These are phyloP conservation scores for Arctostaphylos glauca DNA, from an alignment of 148 eudicot genomes.

Conservation along the genomic window DNA sequence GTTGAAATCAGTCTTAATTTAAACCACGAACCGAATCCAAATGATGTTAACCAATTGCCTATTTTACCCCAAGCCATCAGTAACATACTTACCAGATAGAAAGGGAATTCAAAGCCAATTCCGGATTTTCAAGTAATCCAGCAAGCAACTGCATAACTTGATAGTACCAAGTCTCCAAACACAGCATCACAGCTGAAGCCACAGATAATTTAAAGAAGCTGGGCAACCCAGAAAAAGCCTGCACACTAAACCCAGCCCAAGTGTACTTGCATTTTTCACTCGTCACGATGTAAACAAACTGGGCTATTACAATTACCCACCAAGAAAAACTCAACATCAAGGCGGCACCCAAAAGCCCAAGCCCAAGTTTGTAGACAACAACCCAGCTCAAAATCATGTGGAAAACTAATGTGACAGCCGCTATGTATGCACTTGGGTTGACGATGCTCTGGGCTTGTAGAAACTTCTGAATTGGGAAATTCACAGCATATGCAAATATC, in stretches of 20 bases:
- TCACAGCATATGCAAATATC: constrained; percentile 26
- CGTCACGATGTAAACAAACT: constrained; percentile 23
- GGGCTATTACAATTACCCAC: constrained; percentile 26
- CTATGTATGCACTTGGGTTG: constrained; percentile 20
- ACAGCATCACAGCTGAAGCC: constrained; percentile 37
- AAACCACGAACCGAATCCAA: too few species aligned
- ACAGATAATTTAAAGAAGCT: constrained; percentile 26
- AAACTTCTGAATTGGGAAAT: constrained; percentile 38
- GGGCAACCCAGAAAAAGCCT: constrained; percentile 30
- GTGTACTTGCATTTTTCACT: constrained; percentile 21
- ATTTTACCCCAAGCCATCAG: too few species aligned
- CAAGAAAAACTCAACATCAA: constrained; percentile 24
- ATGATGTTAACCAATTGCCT: too few species aligned
- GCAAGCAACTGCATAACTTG: constrained; percentile 23
- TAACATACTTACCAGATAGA: constrained; percentile 31
- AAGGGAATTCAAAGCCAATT: constrained; percentile 27
- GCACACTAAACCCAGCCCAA: constrained; percentile 27
- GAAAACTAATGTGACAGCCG: constrained; percentile 3
- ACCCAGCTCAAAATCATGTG: constrained; percentile 25
- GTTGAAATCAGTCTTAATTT: too few species aligned
- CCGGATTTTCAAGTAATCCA: constrained; percentile 29
- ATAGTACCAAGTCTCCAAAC: constrained; percentile 35
- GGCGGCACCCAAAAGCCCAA: constrained; percentile 26
- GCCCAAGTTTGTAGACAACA: constrained; percentile 14
- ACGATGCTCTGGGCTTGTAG: constrained; percentile 36